Base-by-base conservation (phyloP, 164 flowering plant genomes). In the Litsea cubeba region DNA sequence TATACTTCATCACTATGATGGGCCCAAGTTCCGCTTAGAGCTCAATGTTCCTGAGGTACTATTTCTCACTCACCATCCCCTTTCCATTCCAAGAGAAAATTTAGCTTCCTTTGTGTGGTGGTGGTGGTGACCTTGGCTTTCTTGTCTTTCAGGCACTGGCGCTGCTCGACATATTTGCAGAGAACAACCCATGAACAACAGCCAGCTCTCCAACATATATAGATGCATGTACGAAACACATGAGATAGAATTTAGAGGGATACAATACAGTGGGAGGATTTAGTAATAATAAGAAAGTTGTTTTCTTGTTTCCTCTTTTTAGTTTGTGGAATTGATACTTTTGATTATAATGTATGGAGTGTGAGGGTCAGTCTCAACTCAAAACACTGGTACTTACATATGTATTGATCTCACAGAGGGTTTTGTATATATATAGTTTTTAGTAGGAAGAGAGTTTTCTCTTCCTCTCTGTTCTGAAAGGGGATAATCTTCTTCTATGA, bases 1-100 rank as follows among this genome's bases (percentile, higher is more conserved):
- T 40, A 85, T 95, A 75, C 97, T 95, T 69, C 98, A 95, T 80
- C 99, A 95, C 75, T 95, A 95, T 23, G 99, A 95, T 51, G 98
- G 99, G 30, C 99, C 99, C 49, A 95, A 95, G 82, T 95, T 95
- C 87, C 93, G 99, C n/a, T 89, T 95, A 1, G 98, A 95, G 72
- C 86, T 95, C 23, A 91, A 81, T 78, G 73, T 95, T 1, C 96
- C 98, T 3, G 99, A 95, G 98, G 98, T 90, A 65, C 25, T 72
- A 10, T 62, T 18, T 35, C 0, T 14, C 25, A 20, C 32, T 63
- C 7, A 65, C 18, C 50, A 73, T 10, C 15, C 73, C 17, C 20
- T 20, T 26, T 57, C 11, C 20, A 14, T 57, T 50, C 20, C 15
- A 14, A 14, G 24, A 23, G 12, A 2, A 5, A 14, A 25, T 64